phyloP scores from a whole-genome alignment of 139 green algal species.

The Volvox africanus region DNA sequence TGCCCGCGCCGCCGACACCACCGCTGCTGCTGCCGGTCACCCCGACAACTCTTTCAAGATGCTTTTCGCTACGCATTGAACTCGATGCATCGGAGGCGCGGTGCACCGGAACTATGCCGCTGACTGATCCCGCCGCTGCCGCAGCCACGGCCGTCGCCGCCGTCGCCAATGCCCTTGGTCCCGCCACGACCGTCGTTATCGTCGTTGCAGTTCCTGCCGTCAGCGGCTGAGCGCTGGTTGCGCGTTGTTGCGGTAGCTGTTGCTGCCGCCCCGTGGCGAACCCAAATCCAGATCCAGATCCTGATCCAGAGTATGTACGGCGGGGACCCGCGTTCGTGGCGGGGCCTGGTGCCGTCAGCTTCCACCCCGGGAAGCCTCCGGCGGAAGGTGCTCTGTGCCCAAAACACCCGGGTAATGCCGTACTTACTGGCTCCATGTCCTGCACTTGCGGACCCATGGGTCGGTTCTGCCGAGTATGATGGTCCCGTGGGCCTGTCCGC shows the following conservation, averaged over 20 bases:
- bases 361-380: slow-evolving; percentile 33
- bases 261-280: not conserved
- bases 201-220: not conserved
- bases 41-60: too few species aligned
- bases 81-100: too few species aligned
- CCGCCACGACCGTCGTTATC: not conserved
- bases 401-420: slow-evolving; percentile 1
- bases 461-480: not conserved
- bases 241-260: not conserved
- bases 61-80: too few species aligned
- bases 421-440: slow-evolving; percentile 21
- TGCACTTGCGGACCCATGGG: slow-evolving; percentile 7
- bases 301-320: not conserved
- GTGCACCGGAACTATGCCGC: too few species aligned
- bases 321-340: not conserved
- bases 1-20: too few species aligned
- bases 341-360: not conserved
- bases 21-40: too few species aligned
- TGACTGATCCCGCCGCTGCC: not conserved
- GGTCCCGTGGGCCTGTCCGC: not conserved
- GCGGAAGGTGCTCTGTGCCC: not conserved
- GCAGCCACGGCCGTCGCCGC: not conserved
- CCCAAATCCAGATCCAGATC: not conserved
- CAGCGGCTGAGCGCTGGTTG: not conserved
- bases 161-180: not conserved